Conservation (phyloP, 495 filamentous ascomycete genomes). For the Podospora sp. region DNA sequence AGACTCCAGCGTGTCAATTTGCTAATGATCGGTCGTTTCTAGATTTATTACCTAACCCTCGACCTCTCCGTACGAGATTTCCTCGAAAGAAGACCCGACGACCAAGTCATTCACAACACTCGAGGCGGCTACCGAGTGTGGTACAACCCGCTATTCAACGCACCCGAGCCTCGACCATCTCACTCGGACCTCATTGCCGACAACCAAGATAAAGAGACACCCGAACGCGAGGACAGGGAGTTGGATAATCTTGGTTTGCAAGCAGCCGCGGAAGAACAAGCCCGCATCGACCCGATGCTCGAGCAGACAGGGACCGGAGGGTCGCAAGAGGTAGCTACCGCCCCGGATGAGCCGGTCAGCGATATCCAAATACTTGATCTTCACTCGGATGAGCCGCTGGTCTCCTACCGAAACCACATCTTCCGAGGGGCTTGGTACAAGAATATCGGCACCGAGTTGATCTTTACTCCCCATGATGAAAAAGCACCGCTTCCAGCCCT, state of each 20-base stretch:
- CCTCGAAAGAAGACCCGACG: conserved; percentile 38
- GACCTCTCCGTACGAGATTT: conserved; percentile 57
- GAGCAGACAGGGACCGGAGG: conserved; percentile 14
- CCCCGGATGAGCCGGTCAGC: conserved; percentile 19
- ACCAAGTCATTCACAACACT: conserved; percentile 32
- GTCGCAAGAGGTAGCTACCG: not conserved
- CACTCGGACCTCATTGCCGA: conserved; percentile 31
- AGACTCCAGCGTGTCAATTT: not conserved
- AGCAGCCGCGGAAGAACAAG: conserved; percentile 14
- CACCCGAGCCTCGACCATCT: conserved; percentile 23
- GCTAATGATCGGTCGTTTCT: not conserved
- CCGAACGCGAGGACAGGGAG: conserved; percentile 35
- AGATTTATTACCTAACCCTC: conserved; percentile 61
- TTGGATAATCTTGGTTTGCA: conserved; percentile 31
- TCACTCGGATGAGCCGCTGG: conserved; percentile 68
- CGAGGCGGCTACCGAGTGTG: conserved; percentile 39
- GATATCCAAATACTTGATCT: conserved; percentile 80
- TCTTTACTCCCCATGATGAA: conserved; percentile 60
- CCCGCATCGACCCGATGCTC: conserved; percentile 25
- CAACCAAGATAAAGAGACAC: conserved; percentile 32
- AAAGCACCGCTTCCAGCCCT: conserved; percentile 43
- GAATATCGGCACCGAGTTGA: conserved; percentile 78
- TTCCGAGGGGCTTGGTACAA: conserved; percentile 77
- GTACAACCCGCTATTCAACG: conserved; percentile 41
- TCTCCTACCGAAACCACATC: conserved; percentile 72